Evolutionary conservation across 352 stramenopile species (phyloP).

Genomic region (Phytophthora citricola): DNA sequence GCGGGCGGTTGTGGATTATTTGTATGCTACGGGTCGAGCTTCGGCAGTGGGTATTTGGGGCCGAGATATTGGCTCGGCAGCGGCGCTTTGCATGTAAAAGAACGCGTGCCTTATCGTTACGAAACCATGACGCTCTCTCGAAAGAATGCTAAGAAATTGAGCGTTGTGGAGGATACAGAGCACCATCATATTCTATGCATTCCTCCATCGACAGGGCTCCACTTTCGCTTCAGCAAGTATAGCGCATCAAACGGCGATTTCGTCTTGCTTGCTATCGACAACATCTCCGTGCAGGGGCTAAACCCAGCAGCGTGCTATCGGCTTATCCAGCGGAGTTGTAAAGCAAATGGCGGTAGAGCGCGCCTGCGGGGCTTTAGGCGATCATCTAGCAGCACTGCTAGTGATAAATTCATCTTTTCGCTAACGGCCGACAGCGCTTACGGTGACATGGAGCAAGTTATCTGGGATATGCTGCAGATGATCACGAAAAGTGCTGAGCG

Average conservation of each 20-base stretch:
- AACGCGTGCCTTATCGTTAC: slow-evolving; percentile 52
- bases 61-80: slow-evolving; percentile 63
- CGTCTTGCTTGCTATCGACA: slow-evolving; percentile 67
- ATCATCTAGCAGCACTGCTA: slow-evolving; percentile 17
- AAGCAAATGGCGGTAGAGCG: slow-evolving; percentile 23
- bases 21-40: slow-evolving; percentile 67
- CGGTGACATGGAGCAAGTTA: slow-evolving; percentile 79
- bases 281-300: slow-evolving; percentile 50
- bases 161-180: slow-evolving; percentile 57
- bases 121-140: slow-evolving; percentile 52
- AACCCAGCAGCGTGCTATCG: slow-evolving; percentile 39
- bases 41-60: slow-evolving; percentile 72
- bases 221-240: slow-evolving; percentile 65
- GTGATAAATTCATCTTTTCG: slow-evolving; percentile 67
- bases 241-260: slow-evolving; percentile 73
- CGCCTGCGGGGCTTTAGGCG: slow-evolving; percentile 39
- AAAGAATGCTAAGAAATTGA: slow-evolving; percentile 42
- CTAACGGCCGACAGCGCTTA: slow-evolving; percentile 70
- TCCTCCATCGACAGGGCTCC: slow-evolving; percentile 46
- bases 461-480: slow-evolving; percentile 77
- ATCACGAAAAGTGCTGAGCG: slow-evolving; percentile 76
- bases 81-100: slow-evolving; percentile 63
- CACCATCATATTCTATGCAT: slow-evolving; percentile 53
- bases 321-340: slow-evolving; percentile 43
- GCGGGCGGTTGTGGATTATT: slow-evolving; percentile 59